Evolutionary conservation across 2,329 filamentous ascomycete genomes (phyloP), one percentile per base, ranked within the genome.

Genomic region (Xylaria multiplex): DNA sequence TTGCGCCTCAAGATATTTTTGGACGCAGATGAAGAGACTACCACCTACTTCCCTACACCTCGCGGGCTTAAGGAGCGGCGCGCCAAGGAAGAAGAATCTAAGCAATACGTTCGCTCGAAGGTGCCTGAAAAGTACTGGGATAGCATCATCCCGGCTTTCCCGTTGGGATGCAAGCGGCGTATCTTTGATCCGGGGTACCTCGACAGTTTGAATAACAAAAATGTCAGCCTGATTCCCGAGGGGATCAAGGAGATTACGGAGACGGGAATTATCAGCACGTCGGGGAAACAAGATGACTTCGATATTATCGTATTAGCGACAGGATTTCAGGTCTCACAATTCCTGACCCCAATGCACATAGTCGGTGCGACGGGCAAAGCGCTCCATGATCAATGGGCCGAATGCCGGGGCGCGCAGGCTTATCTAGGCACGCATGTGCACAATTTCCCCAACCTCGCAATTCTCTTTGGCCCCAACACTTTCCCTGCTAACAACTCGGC

Each of bases 131-230:
- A 73, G 48, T 78, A 79, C 37, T 69, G 71, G 16, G 71, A 75
- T 7, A 71, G 73, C 49, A 62, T 80, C 0, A 66, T 79, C 0
- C 78, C 78, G 0, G 69, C 74, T 6, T 77, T 75, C 0, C 75
- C 77, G 1, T 61, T 79, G 2, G 79, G 78, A 0, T 80, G 78
- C 56, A 80, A 79, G 63, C 69, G 78, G 2, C 74, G 77, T 2
- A 76, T 80, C 40, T 76, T 74, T 6, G 78, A 79, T 40, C 75
- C 78, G 0, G 76, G 72, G 11, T 80, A 79, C 13, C 71, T 80
- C 0, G 65, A 70, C 0, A 71, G 70, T 22, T 66, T 80, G 5
- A 72, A 77, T 50, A 62, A 35, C 0, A 56, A 72, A 1, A 78
- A 79, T 8, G 72, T 79, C 0, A 71, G 77, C n/a, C 61, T 79